Evolutionary conservation across 106 monocot genomes (phyloP).

Genomic region (Hemerocallis citrina): DNA sequence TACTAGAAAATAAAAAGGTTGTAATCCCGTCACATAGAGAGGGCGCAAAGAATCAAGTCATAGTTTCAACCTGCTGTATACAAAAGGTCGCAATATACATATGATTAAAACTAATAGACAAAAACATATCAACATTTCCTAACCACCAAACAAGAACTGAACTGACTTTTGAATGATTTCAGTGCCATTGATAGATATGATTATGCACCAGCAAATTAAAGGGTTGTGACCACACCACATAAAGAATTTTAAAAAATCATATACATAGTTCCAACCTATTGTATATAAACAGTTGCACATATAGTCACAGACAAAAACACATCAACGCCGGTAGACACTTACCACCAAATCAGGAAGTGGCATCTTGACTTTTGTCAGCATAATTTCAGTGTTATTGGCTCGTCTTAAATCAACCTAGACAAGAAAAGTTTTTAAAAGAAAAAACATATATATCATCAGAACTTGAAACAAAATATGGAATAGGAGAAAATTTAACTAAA

Average conservation of each 20-base stretch:
- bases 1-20: neutral
- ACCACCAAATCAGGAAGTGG: constrained; percentile 95
- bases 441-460: constrained; percentile 1
- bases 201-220: no score
- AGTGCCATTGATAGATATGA: no score
- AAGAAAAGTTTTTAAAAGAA: neutral
- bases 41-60: neutral
- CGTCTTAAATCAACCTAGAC: constrained; percentile 83
- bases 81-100: neutral
- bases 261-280: neutral
- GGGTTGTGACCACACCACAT: neutral
- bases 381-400: constrained; percentile 93
- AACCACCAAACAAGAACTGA: no score
- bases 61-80: neutral
- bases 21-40: neutral
- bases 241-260: neutral
- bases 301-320: neutral
- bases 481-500: neutral
- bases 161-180: no score
- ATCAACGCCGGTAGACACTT: constrained; percentile 11
- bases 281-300: neutral
- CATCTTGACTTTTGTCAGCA: constrained; percentile 98
- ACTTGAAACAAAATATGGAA: neutral
- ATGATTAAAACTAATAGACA: no score
- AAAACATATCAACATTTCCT: no score